Evolutionary conservation across 2,329 filamentous ascomycete genomes (phyloP).

Genomic region (Peltaster fructicola): DNA sequence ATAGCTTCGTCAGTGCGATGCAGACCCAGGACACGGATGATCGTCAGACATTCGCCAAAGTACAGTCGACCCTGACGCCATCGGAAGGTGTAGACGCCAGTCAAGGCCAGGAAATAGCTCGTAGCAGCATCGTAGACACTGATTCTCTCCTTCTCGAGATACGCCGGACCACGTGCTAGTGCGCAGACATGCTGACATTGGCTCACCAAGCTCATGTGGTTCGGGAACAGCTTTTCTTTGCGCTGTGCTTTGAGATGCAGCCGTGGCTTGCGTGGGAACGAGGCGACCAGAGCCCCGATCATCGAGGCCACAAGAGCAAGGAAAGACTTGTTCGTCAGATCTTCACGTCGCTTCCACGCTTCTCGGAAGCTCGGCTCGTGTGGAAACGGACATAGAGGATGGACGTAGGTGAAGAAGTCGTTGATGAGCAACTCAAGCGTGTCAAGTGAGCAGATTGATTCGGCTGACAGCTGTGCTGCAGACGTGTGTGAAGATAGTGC

Average conservation of each 20-base stretch:
- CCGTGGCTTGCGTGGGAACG: conserved; percentile 54
- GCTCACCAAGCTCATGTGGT: conserved; percentile 51
- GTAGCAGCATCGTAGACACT: conserved; percentile 48
- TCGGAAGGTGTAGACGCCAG: conserved; percentile 49
- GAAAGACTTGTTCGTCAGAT: conserved; percentile 48
- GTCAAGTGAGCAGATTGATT: conserved; percentile 52
- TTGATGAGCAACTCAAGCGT: conserved; percentile 54
- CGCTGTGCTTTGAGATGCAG: conserved; percentile 51
- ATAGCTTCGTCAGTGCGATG: conserved; percentile 35
- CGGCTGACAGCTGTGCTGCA: conserved; percentile 33
- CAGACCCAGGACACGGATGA: conserved; percentile 50
- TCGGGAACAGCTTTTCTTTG: conserved; percentile 47
- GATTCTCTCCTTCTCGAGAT: conserved; percentile 35
- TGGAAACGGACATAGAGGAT: conserved; percentile 59
- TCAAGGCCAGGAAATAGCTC: conserved; percentile 57
- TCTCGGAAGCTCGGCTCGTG: conserved; percentile 62
- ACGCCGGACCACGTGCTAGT: conserved; percentile 43
- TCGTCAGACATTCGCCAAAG: conserved; percentile 52
- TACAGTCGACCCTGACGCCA: conserved; percentile 52
- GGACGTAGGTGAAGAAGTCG: conserved; percentile 71
- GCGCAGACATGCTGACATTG: conserved; percentile 54
- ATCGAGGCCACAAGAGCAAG: conserved; percentile 56
- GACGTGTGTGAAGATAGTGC: conserved; percentile 30
- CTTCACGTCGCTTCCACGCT: conserved; percentile 48
- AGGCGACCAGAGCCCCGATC: conserved; percentile 56